Evolutionary conservation across 2,329 filamentous ascomycete genomes (phyloP).

Genomic region (Waltergamsia citrina): DNA sequence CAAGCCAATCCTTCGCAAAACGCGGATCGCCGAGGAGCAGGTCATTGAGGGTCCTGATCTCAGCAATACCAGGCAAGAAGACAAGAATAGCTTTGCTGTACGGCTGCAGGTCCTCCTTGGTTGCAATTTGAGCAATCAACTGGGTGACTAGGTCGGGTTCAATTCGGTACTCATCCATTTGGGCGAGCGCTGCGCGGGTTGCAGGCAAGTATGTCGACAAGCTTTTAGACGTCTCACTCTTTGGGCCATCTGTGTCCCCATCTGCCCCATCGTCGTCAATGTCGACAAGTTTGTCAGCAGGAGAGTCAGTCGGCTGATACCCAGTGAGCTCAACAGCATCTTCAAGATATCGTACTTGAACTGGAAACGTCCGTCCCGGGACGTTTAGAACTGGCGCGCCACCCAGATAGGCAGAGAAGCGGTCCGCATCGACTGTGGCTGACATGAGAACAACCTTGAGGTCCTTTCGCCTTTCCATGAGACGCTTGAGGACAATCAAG

Average conservation of each 20-base stretch:
- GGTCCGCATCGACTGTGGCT: slow-evolving; percentile 86
- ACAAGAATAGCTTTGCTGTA: slow-evolving; percentile 91
- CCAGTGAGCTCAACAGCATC: slow-evolving; percentile 85
- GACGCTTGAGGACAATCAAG: slow-evolving; percentile 78
- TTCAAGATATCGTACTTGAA: slow-evolving; percentile 79
- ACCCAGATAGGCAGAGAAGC: slow-evolving; percentile 81
- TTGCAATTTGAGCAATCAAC: slow-evolving; percentile 68
- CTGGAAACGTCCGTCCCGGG: slow-evolving; percentile 87
- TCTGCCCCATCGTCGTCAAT: slow-evolving; percentile 52
- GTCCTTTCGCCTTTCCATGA: slow-evolving; percentile 67
- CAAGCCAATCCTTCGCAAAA: slow-evolving; percentile 70
- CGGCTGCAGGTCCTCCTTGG: slow-evolving; percentile 50
- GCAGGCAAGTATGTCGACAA: slow-evolving; percentile 65
- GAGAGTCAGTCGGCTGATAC: slow-evolving; percentile 42
- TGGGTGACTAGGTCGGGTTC: slow-evolving; percentile 80
- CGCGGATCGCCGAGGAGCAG: slow-evolving; percentile 67
- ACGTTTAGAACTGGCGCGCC: slow-evolving; percentile 82
- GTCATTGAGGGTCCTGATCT: slow-evolving; percentile 84
- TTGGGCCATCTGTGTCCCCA: slow-evolving; percentile 37
- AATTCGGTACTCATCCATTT: slow-evolving; percentile 84
- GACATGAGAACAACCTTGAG: slow-evolving; percentile 96
- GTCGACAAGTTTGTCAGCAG: slow-evolving; percentile 45
- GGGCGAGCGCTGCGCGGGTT: slow-evolving; percentile 65
- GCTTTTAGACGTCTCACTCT: slow-evolving; percentile 49
- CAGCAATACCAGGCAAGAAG: slow-evolving; percentile 88